phyloP scores from a whole-genome alignment of 805 yeast genomes.

The Teunomyces lycoperdinae region DNA sequence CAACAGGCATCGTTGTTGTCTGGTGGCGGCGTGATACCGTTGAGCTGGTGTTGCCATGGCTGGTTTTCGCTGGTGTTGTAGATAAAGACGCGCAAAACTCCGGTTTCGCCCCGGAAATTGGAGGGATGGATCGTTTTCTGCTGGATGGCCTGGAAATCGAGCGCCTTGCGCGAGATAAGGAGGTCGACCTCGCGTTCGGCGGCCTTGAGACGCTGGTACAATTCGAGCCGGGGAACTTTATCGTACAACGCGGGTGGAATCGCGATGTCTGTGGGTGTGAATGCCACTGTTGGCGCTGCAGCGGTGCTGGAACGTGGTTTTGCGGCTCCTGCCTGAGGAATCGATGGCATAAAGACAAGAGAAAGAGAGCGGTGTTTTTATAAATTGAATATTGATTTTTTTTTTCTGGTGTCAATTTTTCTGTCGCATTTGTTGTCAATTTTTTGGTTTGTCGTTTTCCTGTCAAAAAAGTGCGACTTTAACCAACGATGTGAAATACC shows the following conservation, averaged over 20 bases:
- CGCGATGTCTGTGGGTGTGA: conserved; percentile 40
- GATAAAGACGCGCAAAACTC: conserved; percentile 71
- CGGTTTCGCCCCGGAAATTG: conserved; percentile 44
- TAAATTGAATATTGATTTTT: background rate
- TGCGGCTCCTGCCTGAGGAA: conserved; percentile 16
- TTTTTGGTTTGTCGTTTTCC: too few species aligned
- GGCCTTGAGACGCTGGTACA: conserved; percentile 67
- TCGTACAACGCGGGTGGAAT: conserved; percentile 37
- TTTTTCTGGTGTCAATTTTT: background rate
- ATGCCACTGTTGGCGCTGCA: conserved; percentile 39
- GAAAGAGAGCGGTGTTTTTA: background rate
- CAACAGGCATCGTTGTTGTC: conserved; percentile 51
- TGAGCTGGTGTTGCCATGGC: conserved; percentile 62
- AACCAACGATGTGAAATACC: background rate
- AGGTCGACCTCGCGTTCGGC: conserved; percentile 85
- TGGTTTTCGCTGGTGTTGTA: conserved; percentile 83
- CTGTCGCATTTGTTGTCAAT: background rate
- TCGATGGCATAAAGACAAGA: conserved; percentile 16
- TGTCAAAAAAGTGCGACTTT: background rate
- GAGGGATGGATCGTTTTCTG: conserved; percentile 39
- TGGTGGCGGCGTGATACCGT: background rate
- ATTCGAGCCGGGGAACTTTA: conserved; percentile 64
- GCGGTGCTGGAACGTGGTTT: conserved; percentile 32
- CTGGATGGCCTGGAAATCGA: conserved; percentile 74
- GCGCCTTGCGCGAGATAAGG: conserved; percentile 74